A percentile compares a stretch with the other conserved stretches of the same genome.
Evolutionary conservation across 208 protist species (phyloP).

Genomic region (Wallacemonas sp.): DNA sequence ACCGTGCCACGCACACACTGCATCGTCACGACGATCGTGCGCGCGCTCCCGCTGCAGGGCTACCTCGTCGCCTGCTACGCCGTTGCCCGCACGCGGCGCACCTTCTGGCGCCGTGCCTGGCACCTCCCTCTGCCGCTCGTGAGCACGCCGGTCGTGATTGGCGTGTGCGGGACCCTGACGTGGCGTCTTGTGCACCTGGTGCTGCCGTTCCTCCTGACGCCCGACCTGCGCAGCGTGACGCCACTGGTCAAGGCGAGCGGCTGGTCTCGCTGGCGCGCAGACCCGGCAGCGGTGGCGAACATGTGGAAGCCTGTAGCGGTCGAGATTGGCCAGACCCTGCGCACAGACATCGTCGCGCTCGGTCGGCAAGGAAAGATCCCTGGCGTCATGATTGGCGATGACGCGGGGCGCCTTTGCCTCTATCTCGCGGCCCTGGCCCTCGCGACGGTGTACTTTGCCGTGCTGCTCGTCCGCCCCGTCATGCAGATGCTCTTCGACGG

Average conservation of each 20-base stretch:
- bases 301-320: constrained; percentile 30
- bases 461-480: constrained; percentile 39
- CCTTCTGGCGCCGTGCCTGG: constrained; percentile 58
- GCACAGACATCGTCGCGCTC: constrained; percentile 15
- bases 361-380: constrained; percentile 22
- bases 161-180: constrained; percentile 40
- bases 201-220: constrained; percentile 26
- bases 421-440: constrained; percentile 44
- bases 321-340: constrained; percentile 28
- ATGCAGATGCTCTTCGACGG: constrained; percentile 27
- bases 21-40: constrained; percentile 12
- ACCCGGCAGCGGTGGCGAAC: constrained; percentile 19
- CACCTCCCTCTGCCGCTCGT: constrained; percentile 70
- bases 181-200: constrained; percentile 35
- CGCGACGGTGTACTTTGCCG: constrained; percentile 45
- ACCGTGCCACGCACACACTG: constrained; percentile 2
- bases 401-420: constrained; percentile 17
- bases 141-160: constrained; percentile 56
- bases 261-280: constrained; percentile 21
- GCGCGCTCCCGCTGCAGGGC: constrained; percentile 54
- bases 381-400: constrained; percentile 6
- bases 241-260: constrained; percentile 1
- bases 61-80: constrained; percentile 52
- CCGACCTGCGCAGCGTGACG: constrained; percentile 1
- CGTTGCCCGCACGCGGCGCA: constrained; percentile 42